Evolutionary conservation across 371 early-diverging fungal species (phyloP), one percentile per base, ranked within the genome.

Genomic region (Thermomucor indicae-seudaticae): DNA sequence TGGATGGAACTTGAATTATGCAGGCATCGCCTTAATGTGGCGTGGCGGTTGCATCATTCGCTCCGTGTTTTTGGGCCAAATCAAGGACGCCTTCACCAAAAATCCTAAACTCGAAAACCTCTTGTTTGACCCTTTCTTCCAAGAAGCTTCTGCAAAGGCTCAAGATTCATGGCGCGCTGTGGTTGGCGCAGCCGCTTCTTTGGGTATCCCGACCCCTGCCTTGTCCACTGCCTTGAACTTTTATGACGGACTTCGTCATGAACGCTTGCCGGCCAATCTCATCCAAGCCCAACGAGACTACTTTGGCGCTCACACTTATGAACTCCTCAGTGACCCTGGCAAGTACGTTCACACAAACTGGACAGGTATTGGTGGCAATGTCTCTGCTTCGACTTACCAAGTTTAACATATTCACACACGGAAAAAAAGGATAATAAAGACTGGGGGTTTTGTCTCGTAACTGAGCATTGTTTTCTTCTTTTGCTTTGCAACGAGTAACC

Each of bases 1-100:
- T 70, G 81, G 78, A 49, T 99, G 99, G 99, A 81, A 96, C 75
- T 78, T 98, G 58, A 95, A 95, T 84, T 85, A 95, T 67, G 90
- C 90, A 27, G 92, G 90, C 43, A 96, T 99, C 69, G 95, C 97
- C 30, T 74, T 92, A 40, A 97, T 99, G 92, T 99, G 99, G 99
- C 89, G 93, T 56, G 97, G 98, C 58, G 99, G 99, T 27, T 99
- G 99, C 83, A 99, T 99, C 62, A 96, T 99, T 69, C 87, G 99
- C 49, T 81, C 83, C 52, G 92, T 84, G 50, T 96, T 97, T 85
- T 80, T 96, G 60, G 93, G 94, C 41, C 92, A 95, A 67, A 96
- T 96, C 81, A 96, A 90, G 79, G 82, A 85, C 51, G 97, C 97
- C 29, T 95, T 89, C 81, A 83, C 71, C 62, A 81, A 64, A 58